Conservation (phyloP, 176 grass and related monocot species). For the Ampelocalamus luodianensis region DNA sequence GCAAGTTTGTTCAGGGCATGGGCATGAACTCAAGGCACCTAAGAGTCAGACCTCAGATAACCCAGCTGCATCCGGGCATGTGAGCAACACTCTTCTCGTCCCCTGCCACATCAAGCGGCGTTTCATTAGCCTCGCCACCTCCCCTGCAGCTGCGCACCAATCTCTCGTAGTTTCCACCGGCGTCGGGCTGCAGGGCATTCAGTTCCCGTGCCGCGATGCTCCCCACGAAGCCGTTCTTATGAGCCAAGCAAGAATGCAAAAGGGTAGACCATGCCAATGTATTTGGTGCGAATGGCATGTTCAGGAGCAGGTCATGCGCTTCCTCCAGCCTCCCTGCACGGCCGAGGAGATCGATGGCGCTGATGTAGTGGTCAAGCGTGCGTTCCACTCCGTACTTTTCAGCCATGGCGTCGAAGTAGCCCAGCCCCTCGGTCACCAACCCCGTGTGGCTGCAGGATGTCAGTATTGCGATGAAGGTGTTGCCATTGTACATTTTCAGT, state of each 20-base stretch:
- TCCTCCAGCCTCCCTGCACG: conserved; percentile 55
- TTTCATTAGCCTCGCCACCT: neutral
- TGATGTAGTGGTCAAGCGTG: conserved; percentile 51
- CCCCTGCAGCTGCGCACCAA: conserved; percentile 19
- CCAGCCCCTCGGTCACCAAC: conserved; percentile 50
- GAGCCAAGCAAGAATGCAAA: conserved; percentile 59
- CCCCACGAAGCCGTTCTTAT: conserved; percentile 27
- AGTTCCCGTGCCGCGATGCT: conserved; percentile 47
- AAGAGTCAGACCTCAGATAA: conserved; percentile 35
- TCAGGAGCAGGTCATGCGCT: conserved; percentile 47
- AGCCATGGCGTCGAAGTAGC: conserved; percentile 55
- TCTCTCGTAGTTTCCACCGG: conserved; percentile 32
- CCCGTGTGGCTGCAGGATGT: conserved; percentile 58
- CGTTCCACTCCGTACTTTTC: conserved; percentile 49
- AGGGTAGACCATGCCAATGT: conserved; percentile 56
- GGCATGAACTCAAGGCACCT: neutral
- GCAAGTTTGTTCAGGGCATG: neutral
- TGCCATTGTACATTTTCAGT: conserved; percentile 43
- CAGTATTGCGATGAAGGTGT: conserved; percentile 60
- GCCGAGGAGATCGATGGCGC: conserved; percentile 51
- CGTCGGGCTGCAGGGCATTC: conserved; percentile 19
- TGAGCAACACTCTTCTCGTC: neutral
- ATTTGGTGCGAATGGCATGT: conserved; percentile 40
- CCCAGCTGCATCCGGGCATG: conserved; percentile 42
- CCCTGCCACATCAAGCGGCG: neutral